Evolutionary conservation across 805 yeast species (phyloP).

Genomic region (Metschnikowia proteae): DNA sequence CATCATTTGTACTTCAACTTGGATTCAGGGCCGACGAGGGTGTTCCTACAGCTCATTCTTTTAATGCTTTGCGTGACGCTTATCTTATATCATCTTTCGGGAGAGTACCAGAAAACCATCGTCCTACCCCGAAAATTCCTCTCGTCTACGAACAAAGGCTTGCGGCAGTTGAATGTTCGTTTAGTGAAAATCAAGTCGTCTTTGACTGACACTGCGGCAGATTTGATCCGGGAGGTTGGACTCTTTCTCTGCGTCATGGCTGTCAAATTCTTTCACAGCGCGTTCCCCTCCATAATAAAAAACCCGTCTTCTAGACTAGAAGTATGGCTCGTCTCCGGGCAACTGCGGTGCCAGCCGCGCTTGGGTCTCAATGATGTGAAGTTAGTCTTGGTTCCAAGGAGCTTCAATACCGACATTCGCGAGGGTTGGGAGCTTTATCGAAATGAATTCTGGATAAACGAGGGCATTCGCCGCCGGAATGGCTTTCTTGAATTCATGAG

Average conservation of each 20-base stretch:
- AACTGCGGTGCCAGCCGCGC: slow-evolving; percentile 52
- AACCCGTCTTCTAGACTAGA: slow-evolving; percentile 34
- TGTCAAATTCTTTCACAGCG: slow-evolving; percentile 30
- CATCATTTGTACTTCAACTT: slow-evolving; percentile 36
- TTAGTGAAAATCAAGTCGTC: slow-evolving; percentile 57
- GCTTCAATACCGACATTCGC: slow-evolving; percentile 75
- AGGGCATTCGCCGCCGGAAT: slow-evolving; percentile 59
- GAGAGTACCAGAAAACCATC: slow-evolving; percentile 84
- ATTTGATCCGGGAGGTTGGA: slow-evolving; percentile 35
- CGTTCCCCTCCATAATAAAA: slow-evolving; percentile 30
- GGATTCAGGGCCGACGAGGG: slow-evolving; percentile 24
- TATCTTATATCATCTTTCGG: slow-evolving; percentile 76
- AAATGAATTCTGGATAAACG: slow-evolving; percentile 89
- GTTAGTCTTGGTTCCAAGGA: slow-evolving; percentile 73
- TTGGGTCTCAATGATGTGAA: slow-evolving; percentile 76
- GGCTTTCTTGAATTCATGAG: slow-evolving; percentile 29
- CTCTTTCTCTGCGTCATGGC: slow-evolving; percentile 29
- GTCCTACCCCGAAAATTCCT: slow-evolving; percentile 77
- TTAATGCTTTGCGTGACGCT: slow-evolving; percentile 64
- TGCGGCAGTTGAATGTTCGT: slow-evolving; percentile 76
- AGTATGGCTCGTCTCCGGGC: slow-evolving; percentile 37
- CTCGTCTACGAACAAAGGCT: slow-evolving; percentile 81
- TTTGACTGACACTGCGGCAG: slow-evolving; percentile 30
- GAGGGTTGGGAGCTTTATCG: slow-evolving; percentile 95
- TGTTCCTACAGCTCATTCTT: slow-evolving; percentile 50